phyloP scores from a whole-genome alignment of 2,329 filamentous ascomycete genomes.

The Aspergillus nomiae region DNA sequence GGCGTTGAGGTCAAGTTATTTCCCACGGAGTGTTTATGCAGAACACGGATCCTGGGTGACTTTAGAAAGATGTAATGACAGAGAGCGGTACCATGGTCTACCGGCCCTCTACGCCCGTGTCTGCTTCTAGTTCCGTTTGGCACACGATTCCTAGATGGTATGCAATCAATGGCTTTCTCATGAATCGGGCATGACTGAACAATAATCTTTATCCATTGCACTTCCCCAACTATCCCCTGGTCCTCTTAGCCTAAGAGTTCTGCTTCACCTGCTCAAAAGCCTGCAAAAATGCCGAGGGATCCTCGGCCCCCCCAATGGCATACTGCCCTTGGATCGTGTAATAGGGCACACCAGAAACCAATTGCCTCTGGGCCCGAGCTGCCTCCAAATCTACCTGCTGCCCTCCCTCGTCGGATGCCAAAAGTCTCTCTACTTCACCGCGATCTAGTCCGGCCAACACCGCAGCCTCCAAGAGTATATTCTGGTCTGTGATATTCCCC shows the following conservation, averaged over 20 bases:
- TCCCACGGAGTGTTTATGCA: neutral
- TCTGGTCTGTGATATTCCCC: constrained; percentile 62
- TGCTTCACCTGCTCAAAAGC: constrained; percentile 64
- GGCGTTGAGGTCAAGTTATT: neutral
- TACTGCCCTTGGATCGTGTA: constrained; percentile 71
- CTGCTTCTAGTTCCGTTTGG: neutral
- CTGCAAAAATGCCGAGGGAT: constrained; percentile 66
- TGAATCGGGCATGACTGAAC: neutral
- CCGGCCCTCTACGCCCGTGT: neutral
- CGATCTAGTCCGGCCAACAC: constrained; percentile 57
- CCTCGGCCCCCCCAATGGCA: constrained; percentile 71
- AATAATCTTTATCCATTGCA: neutral
- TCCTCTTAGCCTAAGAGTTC: constrained; percentile 17
- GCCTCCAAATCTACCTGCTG: constrained; percentile 61
- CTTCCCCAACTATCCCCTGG: neutral
- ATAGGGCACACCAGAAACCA: constrained; percentile 71
- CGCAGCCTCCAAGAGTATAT: constrained; percentile 56
- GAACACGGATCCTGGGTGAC: neutral
- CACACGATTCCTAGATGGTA: neutral
- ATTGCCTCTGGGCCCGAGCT: constrained; percentile 52
- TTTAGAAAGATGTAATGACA: neutral
- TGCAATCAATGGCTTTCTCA: neutral
- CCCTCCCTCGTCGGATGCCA: constrained; percentile 58
- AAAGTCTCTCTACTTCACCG: constrained; percentile 56
- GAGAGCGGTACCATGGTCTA: neutral